Percentiles rank a stretch among this genome's conserved stretches.
Conservation (phyloP, 2,329 filamentous ascomycete genomes). For the Colletotrichum sansevieriae region DNA sequence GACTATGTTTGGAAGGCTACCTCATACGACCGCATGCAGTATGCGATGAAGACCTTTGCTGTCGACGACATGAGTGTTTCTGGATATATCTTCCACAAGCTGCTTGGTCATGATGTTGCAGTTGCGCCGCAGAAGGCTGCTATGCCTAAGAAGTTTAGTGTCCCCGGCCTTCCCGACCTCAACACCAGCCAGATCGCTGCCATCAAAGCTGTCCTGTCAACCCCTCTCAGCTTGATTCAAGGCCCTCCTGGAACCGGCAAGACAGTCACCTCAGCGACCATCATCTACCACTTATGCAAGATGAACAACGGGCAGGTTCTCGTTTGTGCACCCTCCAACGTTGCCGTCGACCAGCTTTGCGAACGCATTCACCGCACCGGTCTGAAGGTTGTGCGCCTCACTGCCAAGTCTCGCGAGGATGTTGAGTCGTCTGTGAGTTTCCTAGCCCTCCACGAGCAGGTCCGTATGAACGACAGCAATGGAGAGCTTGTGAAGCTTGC, state of each 20-base stretch:
- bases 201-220: slow-evolving; percentile 94
- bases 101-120: slow-evolving; percentile 94
- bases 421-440: slow-evolving; percentile 99
- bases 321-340: slow-evolving; percentile 97
- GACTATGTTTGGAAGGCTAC: slow-evolving; percentile 99
- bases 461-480: slow-evolving; percentile 97
- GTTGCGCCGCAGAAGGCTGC: slow-evolving; percentile 95
- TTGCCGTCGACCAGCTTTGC: slow-evolving; percentile 97
- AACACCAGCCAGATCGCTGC: slow-evolving; percentile 97
- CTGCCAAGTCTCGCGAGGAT: slow-evolving; percentile 98
- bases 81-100: slow-evolving; percentile 97
- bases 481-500: slow-evolving; percentile 92
- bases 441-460: slow-evolving; percentile 94
- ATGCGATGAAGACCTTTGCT: slow-evolving; percentile 99
- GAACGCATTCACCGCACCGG: slow-evolving; percentile 96
- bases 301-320: slow-evolving; percentile 95
- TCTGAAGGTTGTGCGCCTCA: slow-evolving; percentile 95
- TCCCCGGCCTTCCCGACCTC: slow-evolving; percentile 91
- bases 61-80: slow-evolving; percentile 98
- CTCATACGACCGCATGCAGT: slow-evolving; percentile 98
- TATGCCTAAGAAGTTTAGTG: slow-evolving; percentile 96
- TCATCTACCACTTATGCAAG: slow-evolving; percentile 97
- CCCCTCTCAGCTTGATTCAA: slow-evolving; percentile 94
- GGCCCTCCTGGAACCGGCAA: slow-evolving; percentile 97
- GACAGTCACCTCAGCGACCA: slow-evolving; percentile 97